These are phyloP conservation scores for Immersiporthe knoxdaviesiana DNA, from an alignment of 2,329 filamentous ascomycete species.

Conservation along the genomic window DNA sequence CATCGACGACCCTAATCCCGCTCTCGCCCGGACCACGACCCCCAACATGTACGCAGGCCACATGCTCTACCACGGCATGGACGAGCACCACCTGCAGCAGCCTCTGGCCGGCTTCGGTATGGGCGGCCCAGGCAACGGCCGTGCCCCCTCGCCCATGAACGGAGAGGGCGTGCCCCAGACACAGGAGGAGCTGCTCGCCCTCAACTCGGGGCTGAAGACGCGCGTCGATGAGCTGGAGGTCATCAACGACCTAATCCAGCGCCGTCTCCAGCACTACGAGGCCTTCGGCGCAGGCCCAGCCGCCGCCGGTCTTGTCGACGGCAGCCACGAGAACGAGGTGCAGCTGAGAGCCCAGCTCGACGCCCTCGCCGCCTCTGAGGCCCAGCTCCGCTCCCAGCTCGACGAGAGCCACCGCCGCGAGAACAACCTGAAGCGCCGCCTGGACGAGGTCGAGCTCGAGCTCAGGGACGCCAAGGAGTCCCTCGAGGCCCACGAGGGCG, in stretches of 20 bases:
- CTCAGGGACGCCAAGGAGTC: constrained; percentile 44
- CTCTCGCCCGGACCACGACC: constrained; percentile 78
- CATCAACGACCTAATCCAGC: constrained; percentile 83
- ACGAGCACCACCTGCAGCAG: constrained; percentile 69
- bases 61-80: constrained; percentile 79
- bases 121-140: constrained; percentile 53
- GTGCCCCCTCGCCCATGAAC: constrained; percentile 52
- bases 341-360: constrained; percentile 62
- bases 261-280: constrained; percentile 72
- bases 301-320: constrained; percentile 37
- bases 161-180: constrained; percentile 72
- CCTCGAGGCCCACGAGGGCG: constrained; percentile 35
- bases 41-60: constrained; percentile 75
- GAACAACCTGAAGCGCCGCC: constrained; percentile 77
- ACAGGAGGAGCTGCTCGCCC: constrained; percentile 77
- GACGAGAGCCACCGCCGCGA: constrained; percentile 80
- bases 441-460: constrained; percentile 77
- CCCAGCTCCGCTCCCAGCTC: constrained; percentile 62
- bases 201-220: constrained; percentile 89
- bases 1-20: constrained; percentile 75
- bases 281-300: constrained; percentile 63
- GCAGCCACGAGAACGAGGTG: constrained; percentile 60
- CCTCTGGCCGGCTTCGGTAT: constrained; percentile 54
- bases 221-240: constrained; percentile 93
- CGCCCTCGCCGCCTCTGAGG: constrained; percentile 44